Conservation (phyloP, 441 rosid genomes). For the Pelargonium fulgidum region DNA sequence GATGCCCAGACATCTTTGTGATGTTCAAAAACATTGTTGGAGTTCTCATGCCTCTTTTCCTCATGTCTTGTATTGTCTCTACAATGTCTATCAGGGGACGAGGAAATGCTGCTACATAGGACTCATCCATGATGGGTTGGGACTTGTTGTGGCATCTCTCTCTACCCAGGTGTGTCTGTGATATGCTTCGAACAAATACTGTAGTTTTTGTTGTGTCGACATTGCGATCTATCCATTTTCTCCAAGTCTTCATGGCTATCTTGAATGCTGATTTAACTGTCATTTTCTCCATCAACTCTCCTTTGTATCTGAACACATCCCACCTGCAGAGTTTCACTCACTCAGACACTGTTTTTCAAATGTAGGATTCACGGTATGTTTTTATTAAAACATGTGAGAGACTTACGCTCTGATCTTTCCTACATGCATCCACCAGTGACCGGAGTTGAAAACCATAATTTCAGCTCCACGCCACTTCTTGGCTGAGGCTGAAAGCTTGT, state of each 20-base stretch:
- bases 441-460: conserved; percentile 40
- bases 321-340: conserved; percentile 31
- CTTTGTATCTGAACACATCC: conserved; percentile 31
- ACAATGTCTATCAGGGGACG: conserved; percentile 21
- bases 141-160: conserved; percentile 26
- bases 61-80: conserved; percentile 17
- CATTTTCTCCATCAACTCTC: conserved; percentile 28
- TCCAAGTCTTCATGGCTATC: conserved; percentile 35
- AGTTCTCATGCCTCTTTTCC: conserved; percentile 19
- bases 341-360: not conserved
- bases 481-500: conserved; percentile 22
- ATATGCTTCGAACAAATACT: conserved; percentile 33
- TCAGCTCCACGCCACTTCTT: conserved; percentile 32
- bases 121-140: conserved; percentile 23
- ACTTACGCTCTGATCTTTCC: conserved; percentile 27
- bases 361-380: no score
- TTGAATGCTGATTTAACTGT: conserved; percentile 26
- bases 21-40: conserved; percentile 32
- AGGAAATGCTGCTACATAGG: conserved; percentile 19
- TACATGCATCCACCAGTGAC: conserved; percentile 39
- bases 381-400: not conserved
- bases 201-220: conserved; percentile 22
- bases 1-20: conserved; percentile 28
- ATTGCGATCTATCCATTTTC: conserved; percentile 26
- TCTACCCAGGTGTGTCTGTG: conserved; percentile 32